Evolutionary conservation across 805 yeast genomes (phyloP), one percentile per base, ranked within the genome.

Genomic region (Grigorovia jiainica): DNA sequence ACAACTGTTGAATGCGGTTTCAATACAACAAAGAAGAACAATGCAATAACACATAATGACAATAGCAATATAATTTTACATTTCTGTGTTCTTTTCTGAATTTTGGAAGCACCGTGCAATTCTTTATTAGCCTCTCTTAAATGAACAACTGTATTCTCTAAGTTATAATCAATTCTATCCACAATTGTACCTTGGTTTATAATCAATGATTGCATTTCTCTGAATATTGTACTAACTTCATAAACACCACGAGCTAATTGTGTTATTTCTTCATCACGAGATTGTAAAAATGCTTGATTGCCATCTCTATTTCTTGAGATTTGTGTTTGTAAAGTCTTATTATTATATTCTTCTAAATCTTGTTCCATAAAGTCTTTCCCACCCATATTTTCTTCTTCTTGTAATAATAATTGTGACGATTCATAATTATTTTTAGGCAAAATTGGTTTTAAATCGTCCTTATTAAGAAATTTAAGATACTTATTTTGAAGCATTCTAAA

Each of bases 171-270:
- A 43, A 92, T 90, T 50, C 97, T 69, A 63, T 92, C 98, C 45
- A 92, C 70, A 35, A 92, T 73, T 0, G 96, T 86, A 1, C 98
- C 98, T 63, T 92, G 98, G 55, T 92, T 97, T 43, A 92, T 82
- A 34, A 92, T 85, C 72, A 92, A 70, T 31, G 79, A 76, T 55
- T 94, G 97, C 75, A 92, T 75, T 55, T 92, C 97, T 58, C 83
- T 82, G 67, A 92, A 92, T 36, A 92, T 90, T 1, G 90, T 86
- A 24, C 94, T 83, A 1, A 92, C 85, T 58, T 92, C 99, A 33
- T 90, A 67, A 36, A 92, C 95, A 40, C 97, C 95, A 68, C 85
- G 86, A 4, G 98, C 97, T 41, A 92, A 72, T 50, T 82, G 83
- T 25, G 83, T 82, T 41, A 92, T 92, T 55, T 90, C 98, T 41